Evolutionary conservation across 805 yeast species (phyloP).

Genomic region (Metschnikowia picachoensis): DNA sequence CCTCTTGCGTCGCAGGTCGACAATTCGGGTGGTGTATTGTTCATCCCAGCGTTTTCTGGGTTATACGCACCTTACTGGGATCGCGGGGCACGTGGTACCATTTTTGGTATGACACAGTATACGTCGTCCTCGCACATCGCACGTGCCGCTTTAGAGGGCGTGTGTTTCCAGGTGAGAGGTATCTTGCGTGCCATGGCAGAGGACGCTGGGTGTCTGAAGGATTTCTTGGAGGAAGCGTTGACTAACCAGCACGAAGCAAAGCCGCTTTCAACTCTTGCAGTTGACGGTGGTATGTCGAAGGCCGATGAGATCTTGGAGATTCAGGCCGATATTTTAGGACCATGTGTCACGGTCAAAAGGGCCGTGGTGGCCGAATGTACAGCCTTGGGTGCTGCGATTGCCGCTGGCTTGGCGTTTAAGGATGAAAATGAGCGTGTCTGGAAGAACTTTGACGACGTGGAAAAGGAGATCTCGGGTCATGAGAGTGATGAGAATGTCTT

Average conservation of each 20-base stretch:
- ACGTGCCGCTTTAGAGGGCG: conserved; percentile 93
- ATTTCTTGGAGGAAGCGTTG: conserved; percentile 53
- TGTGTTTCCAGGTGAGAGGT: conserved; percentile 89
- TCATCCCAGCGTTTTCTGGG: conserved; percentile 93
- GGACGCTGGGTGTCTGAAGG: conserved; percentile 66
- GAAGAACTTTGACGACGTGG: conserved; percentile 70
- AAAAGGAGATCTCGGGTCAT: conserved; percentile 33
- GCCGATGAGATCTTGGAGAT: conserved; percentile 91
- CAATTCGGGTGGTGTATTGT: conserved; percentile 86
- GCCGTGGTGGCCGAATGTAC: conserved; percentile 87
- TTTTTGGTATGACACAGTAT: conserved; percentile 88
- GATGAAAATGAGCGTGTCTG: conserved; percentile 57
- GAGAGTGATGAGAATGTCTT: conserved; percentile 27
- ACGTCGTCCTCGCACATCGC: conserved; percentile 91
- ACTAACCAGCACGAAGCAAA: conserved; percentile 40
- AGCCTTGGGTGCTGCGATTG: conserved; percentile 94
- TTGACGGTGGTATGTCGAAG: conserved; percentile 94
- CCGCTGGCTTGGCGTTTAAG: conserved; percentile 72
- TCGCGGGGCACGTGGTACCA: conserved; percentile 85
- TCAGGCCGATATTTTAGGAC: conserved; percentile 89
- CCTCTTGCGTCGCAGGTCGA: conserved; percentile 81
- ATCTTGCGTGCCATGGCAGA: conserved; percentile 85
- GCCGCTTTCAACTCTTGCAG: conserved; percentile 58
- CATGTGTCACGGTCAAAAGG: conserved; percentile 74
- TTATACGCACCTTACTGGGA: conserved; percentile 97